A percentile compares a stretch with the other conserved stretches of the same genome.
phyloP scores from a whole-genome alignment of 306 rosid species.

The Pterocarpus macrocarpus region DNA sequence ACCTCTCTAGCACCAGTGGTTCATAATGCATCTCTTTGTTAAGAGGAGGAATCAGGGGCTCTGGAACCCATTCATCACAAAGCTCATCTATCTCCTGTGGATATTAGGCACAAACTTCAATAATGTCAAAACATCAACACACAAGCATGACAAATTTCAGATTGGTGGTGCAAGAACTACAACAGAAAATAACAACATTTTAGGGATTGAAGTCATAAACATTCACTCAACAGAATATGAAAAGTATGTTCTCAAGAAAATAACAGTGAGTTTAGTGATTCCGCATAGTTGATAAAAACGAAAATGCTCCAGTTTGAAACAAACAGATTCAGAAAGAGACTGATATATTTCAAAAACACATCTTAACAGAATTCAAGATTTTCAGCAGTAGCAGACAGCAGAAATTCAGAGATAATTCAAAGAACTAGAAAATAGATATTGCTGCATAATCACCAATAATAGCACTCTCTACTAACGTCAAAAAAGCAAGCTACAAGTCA shows the following conservation, averaged over 20 bases:
- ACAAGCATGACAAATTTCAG: not conserved
- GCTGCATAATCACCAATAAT: too few relatives aligned
- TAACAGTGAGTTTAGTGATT: too few relatives aligned
- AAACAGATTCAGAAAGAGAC: too few relatives aligned
- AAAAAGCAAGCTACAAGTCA: too few relatives aligned
- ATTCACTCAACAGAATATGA: constrained; percentile 3
- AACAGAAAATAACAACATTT: constrained; percentile 4
- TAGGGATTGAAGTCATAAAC: constrained; percentile 15
- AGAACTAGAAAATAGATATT: too few relatives aligned
- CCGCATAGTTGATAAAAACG: too few relatives aligned
- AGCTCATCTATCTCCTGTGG: constrained; percentile 90
- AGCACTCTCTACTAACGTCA: too few relatives aligned
- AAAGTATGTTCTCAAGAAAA: not conserved
- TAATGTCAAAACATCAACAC: constrained; percentile 13
- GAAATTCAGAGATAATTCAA: too few relatives aligned
- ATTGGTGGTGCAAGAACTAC: not conserved
- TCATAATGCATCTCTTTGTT: constrained; percentile 72
- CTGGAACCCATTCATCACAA: constrained; percentile 96
- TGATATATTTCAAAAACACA: too few relatives aligned
- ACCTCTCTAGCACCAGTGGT: constrained; percentile 97
- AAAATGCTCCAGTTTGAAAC: too few relatives aligned
- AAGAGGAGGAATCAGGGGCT: constrained; percentile 86
- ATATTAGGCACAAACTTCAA: constrained; percentile 32
- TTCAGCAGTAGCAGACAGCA: too few relatives aligned
- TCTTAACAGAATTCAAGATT: too few relatives aligned